A percentile compares a stretch with the other conserved stretches of the same genome.
These are phyloP conservation scores for Theileria equi DNA, from an alignment of 169 alveolate genomes.

Conservation along the genomic window DNA sequence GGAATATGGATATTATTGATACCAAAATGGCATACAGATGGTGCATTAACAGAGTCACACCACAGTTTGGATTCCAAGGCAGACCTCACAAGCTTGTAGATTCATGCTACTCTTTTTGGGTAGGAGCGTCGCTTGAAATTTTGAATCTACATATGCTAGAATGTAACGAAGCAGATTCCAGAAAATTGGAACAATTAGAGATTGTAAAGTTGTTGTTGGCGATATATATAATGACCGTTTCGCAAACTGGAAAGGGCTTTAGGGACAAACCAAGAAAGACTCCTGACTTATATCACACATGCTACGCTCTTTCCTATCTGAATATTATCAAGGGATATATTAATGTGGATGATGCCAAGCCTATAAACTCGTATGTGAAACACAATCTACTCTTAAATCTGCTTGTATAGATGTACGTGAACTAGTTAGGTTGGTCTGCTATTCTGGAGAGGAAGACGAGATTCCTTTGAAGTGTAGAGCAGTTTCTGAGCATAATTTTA, in stretches of 20 bases:
- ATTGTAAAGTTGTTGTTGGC: neutral
- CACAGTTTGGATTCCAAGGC: constrained; percentile 96
- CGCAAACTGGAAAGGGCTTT: constrained; percentile 87
- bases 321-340: constrained; percentile 43
- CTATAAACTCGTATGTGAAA: too few species aligned
- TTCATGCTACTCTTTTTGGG: constrained; percentile 95
- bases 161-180: neutral
- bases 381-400: too few species aligned
- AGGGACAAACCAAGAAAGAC: constrained; percentile 93
- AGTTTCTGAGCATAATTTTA: neutral
- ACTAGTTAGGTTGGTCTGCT: constrained; percentile 46
- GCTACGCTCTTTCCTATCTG: constrained; percentile 90
- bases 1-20: constrained; percentile 81
- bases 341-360: constrained; percentile 2
- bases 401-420: neutral
- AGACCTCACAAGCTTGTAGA: constrained; percentile 96
- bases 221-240: constrained; percentile 59
- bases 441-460: constrained; percentile 24
- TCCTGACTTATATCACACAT: constrained; percentile 93
- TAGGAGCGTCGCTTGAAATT: constrained; percentile 87
- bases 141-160: constrained; percentile 63
- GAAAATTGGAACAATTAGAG: neutral
- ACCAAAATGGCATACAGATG: constrained; percentile 81
- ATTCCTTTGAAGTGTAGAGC: constrained; percentile 22
- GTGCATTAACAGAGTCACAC: constrained; percentile 81